phyloP scores from a whole-genome alignment of 352 stramenopile genomes.

The Phytophthora vignae region DNA sequence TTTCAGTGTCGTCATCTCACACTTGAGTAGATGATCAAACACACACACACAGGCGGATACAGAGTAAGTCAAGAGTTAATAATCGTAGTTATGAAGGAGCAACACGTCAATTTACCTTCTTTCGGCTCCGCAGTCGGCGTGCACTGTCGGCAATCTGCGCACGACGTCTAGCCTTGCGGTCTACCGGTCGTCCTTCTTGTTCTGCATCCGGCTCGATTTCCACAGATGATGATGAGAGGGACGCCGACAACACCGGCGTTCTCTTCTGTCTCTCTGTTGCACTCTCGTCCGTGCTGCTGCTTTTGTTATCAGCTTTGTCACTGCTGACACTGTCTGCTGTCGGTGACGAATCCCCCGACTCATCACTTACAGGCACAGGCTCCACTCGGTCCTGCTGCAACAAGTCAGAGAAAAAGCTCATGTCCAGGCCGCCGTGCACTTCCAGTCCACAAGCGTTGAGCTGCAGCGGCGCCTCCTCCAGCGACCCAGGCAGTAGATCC shows the following conservation, averaged over 20 bases:
- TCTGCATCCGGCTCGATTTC: slow-evolving; percentile 24
- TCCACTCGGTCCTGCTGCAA: slow-evolving; percentile 18
- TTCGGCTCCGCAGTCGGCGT: slow-evolving; percentile 53
- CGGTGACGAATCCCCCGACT: slow-evolving; percentile 8
- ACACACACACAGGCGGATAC: too few species aligned
- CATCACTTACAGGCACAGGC: background rate
- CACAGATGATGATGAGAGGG: background rate
- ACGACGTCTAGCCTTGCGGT: slow-evolving; percentile 49
- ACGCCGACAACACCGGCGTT: background rate
- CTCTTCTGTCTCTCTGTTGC: slow-evolving; percentile 4
- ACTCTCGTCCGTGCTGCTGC: slow-evolving; percentile 14
- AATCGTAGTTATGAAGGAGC: too few species aligned
- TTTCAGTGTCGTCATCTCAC: slow-evolving; percentile 47
- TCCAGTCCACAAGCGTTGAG: slow-evolving; percentile 15
- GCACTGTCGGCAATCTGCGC: slow-evolving; percentile 59
- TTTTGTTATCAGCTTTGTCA: slow-evolving; percentile 5
- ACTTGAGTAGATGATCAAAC: too few species aligned
- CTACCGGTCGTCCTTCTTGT: slow-evolving; percentile 9
- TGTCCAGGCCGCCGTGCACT: slow-evolving; percentile 14
- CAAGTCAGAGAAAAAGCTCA: slow-evolving; percentile 41
- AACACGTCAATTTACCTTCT: slow-evolving; percentile 36
- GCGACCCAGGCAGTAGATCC: slow-evolving; percentile 13
- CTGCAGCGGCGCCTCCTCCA: slow-evolving; percentile 21
- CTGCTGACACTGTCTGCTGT: slow-evolving; percentile 6
- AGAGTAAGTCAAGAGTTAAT: too few species aligned